Conservation (phyloP, 2,329 filamentous ascomycete species). For the Ustilaginoidea virens region DNA sequence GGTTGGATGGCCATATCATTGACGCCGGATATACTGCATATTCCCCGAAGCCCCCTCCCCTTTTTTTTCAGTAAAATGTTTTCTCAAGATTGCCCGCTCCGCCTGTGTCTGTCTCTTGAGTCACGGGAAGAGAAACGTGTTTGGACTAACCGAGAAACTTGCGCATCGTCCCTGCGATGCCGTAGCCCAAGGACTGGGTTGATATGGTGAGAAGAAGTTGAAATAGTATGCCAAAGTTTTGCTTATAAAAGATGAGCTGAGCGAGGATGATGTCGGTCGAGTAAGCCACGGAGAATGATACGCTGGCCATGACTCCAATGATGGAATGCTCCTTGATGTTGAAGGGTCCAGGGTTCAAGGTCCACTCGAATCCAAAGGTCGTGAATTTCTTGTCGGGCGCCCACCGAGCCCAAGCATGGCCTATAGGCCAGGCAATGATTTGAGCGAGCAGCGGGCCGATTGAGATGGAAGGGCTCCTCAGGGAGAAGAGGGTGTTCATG, state of each 20-base stretch:
- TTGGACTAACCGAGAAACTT: constrained; percentile 43
- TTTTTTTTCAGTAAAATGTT: no score
- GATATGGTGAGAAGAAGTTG: constrained; percentile 52
- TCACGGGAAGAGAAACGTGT: no score
- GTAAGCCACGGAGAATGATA: constrained; percentile 55
- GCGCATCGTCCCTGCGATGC: constrained; percentile 52
- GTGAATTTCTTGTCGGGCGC: constrained; percentile 34
- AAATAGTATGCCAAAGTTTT: constrained; percentile 50
- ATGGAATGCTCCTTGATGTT: constrained; percentile 57
- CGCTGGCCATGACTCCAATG: constrained; percentile 56
- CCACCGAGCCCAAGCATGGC: constrained; percentile 42
- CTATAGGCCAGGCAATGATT: constrained; percentile 48
- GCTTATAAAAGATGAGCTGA: constrained; percentile 56
- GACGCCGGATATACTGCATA: constrained; percentile 45
- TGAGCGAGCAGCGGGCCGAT: constrained; percentile 47
- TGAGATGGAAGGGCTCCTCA: constrained; percentile 45
- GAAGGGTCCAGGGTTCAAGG: constrained; percentile 52
- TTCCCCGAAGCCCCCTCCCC: no score
- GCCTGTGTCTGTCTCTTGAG: no score
- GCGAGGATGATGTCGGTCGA: constrained; percentile 61
- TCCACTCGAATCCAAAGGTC: constrained; percentile 38
- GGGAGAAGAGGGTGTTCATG: constrained; percentile 48
- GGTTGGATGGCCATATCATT: constrained; percentile 60
- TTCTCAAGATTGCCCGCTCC: no score
- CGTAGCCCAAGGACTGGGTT: constrained; percentile 55